Evolutionary conservation across 495 filamentous ascomycete genomes (phyloP).

Genomic region (Thozetella sp.): DNA sequence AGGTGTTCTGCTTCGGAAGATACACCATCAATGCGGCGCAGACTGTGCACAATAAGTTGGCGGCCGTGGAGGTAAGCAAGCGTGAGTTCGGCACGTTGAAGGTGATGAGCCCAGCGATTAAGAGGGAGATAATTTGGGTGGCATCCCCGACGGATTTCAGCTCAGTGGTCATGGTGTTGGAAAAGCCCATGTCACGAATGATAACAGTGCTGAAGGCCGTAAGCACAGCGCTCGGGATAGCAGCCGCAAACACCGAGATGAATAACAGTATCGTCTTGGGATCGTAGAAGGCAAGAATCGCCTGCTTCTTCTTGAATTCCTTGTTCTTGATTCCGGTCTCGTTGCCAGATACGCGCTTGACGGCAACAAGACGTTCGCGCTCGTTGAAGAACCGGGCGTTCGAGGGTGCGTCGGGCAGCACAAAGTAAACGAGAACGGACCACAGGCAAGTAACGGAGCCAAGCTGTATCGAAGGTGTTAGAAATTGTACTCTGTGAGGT

Average conservation of each 20-base stretch:
- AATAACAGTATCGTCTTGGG: constrained; percentile 8
- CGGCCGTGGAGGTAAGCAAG: constrained; percentile 14
- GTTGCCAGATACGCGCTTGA: constrained; percentile 49
- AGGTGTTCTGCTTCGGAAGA: constrained; percentile 7
- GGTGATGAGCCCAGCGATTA: constrained; percentile 12
- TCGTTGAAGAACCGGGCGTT: constrained; percentile 47
- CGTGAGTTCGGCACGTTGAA: constrained; percentile 21
- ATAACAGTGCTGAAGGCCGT: constrained; percentile 25
- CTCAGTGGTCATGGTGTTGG: constrained; percentile 16
- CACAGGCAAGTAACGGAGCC: constrained; percentile 46
- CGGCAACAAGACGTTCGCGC: constrained; percentile 46
- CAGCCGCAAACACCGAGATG: constrained; percentile 9
- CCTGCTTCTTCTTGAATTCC: constrained; percentile 28
- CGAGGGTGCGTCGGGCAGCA: constrained; percentile 55
- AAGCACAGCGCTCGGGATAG: constrained; percentile 13
- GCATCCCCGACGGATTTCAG: constrained; percentile 22
- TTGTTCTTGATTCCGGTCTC: constrained; percentile 60
- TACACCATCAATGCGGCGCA: constrained; percentile 9
- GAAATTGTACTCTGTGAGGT: background rate
- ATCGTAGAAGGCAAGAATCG: constrained; percentile 8
- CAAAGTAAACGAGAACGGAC: constrained; percentile 51
- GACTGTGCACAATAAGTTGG: constrained; percentile 18
- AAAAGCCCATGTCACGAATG: constrained; percentile 20
- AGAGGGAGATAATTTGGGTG: constrained; percentile 15
- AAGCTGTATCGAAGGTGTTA: background rate